Base-by-base conservation (phyloP, 2,329 filamentous ascomycete species). In the Pseudogymnoascus sp. region DNA sequence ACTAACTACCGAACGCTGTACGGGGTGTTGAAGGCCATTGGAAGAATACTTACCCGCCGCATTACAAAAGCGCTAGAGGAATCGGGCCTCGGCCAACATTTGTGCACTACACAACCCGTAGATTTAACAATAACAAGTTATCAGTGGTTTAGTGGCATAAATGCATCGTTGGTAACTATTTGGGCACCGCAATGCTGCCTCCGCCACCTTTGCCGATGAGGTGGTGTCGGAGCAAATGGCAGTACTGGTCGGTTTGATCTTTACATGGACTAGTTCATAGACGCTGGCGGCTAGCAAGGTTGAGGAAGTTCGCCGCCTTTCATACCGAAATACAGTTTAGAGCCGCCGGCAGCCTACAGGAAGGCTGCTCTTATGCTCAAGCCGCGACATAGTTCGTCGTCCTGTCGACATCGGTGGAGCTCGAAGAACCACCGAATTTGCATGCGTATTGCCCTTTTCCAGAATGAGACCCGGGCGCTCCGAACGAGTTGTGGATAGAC, bases 241-340 rank as follows among this genome's bases (percentile, higher is more conserved):
- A 38, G 37, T 38, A 38, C 14, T 7, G 37, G 37, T 16, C 37
- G n/a, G n/a, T 38, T 16, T 16, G 37, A 38, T 7, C 14, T 38
- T 38, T 38, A 38, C 37, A 38, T 16, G 37, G 37, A 16, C 37
- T 16, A 38, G 37, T 38, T 71, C 72, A 74, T 8, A 75, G 72
- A 33, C 72, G 69, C 11, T 71, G 65, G 6, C 72, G 70, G 62
- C 74, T 75, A 24, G 73, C 73, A 50, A 74, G 64, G 4, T 66
- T 67, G 67, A 73, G 68, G 5, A 72, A 69, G 1, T 69, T 69
- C 66, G 2, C 68, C 69, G 7, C 37, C 37, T n/a, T 60, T 61
- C 63, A 71, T 66, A 5, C 68, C 69, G 6, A 64, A 61, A 2
- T 59, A 61, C 7, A 70, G 65, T 8, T 26, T 63, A 1, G 72